phyloP scores from a whole-genome alignment of 805 yeast species.

The Yarrowia deformans region DNA sequence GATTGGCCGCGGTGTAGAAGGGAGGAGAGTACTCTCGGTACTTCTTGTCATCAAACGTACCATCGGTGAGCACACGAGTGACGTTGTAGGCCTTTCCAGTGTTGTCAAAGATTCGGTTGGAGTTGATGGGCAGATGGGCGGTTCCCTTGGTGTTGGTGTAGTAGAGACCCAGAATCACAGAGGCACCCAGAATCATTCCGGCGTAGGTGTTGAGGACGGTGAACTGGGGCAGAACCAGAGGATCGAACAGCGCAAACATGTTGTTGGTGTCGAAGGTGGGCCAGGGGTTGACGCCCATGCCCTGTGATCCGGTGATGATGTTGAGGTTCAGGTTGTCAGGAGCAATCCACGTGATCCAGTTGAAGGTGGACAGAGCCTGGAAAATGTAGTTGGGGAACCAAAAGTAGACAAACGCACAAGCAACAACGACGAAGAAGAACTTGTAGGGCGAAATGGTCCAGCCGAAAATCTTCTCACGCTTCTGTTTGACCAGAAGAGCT shows the following conservation, averaged over 20 bases:
- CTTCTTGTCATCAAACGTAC: constrained; percentile 54
- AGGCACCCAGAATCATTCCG: constrained; percentile 58
- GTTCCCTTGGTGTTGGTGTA: constrained; percentile 66
- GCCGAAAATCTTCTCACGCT: constrained; percentile 55
- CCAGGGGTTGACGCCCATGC: constrained; percentile 57
- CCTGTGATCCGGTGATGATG: constrained; percentile 71
- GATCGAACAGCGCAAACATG: constrained; percentile 47
- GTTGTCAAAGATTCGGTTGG: constrained; percentile 61
- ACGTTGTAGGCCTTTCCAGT: constrained; percentile 60
- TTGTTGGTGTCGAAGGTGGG: constrained; percentile 57
- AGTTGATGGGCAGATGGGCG: constrained; percentile 66
- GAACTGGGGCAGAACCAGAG: constrained; percentile 57
- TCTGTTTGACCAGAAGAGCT: constrained; percentile 43
- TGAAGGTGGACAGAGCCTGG: constrained; percentile 67
- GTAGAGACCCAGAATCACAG: constrained; percentile 59
- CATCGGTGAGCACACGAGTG: constrained; percentile 51
- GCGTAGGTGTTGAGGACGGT: constrained; percentile 49
- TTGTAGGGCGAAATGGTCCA: constrained; percentile 65
- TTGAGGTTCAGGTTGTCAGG: constrained; percentile 64
- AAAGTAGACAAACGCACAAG: constrained; percentile 60
- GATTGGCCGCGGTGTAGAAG: constrained; percentile 61
- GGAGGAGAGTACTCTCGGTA: constrained; percentile 73
- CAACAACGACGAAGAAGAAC: constrained; percentile 57
- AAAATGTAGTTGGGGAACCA: constrained; percentile 76
- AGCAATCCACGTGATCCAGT: constrained; percentile 67